Conservation (phyloP, 2,329 filamentous ascomycete genomes). For the Botryotinia narcissicola region DNA sequence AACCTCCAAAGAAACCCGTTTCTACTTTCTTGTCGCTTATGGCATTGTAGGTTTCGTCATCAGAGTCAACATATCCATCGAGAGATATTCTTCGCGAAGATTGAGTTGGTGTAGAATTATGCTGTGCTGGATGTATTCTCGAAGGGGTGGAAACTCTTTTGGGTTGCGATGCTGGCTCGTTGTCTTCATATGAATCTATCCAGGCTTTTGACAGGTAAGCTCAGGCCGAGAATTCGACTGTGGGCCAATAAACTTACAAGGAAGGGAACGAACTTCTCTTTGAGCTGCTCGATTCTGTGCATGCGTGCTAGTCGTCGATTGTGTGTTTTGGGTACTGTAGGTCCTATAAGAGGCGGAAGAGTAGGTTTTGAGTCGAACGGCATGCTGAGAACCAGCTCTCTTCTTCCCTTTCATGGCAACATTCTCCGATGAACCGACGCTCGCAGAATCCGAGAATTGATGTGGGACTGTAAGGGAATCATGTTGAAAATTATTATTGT, state of each 20-base stretch:
- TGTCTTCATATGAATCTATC: conserved; percentile 38
- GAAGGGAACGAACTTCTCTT: conserved; percentile 35
- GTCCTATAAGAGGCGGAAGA: conserved; percentile 31
- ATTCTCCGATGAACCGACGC: conserved; percentile 28
- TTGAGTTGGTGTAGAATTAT: conserved; percentile 30
- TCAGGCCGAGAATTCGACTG: conserved; percentile 6
- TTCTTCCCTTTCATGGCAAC: conserved; percentile 30
- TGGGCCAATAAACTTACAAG: conserved; percentile 30
- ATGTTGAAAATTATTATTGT: conserved; percentile 32
- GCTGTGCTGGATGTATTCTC: conserved; percentile 34
- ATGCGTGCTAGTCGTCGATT: conserved; percentile 31
- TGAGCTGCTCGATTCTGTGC: conserved; percentile 29
- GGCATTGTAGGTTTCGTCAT: conserved; percentile 29
- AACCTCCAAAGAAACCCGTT: conserved; percentile 37
- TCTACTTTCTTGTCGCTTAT: conserved; percentile 31
- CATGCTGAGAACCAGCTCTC: conserved; percentile 20
- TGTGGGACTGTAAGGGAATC: conserved; percentile 23
- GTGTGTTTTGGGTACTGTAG: conserved; percentile 26
- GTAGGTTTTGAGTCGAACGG: conserved; percentile 28
- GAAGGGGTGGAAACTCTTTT: conserved; percentile 32
- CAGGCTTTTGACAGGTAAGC: conserved; percentile 34
- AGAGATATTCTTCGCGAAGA: conserved; percentile 32
- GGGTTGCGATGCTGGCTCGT: conserved; percentile 26
- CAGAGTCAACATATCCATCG: conserved; percentile 38
- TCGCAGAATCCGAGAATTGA: conserved; percentile 29